These are phyloP conservation scores for Alternaria infectoria DNA, from an alignment of 2,329 filamentous ascomycete species.

Conservation along the genomic window DNA sequence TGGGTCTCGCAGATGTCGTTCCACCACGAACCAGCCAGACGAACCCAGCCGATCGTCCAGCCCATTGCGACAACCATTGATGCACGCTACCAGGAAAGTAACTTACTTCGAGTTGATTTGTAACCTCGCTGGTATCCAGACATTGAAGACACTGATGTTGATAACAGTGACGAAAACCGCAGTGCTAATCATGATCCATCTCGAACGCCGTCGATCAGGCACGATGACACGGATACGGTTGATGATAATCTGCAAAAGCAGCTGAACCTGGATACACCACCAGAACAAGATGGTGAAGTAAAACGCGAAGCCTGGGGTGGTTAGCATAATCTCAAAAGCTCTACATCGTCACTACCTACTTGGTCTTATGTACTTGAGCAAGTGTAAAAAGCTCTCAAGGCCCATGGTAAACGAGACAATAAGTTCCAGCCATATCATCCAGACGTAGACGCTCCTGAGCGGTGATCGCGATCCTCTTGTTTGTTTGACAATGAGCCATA, in stretches of 20 bases:
- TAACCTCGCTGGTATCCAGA: conserved; percentile 51
- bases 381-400: conserved; percentile 48
- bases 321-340: not conserved
- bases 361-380: conserved; percentile 42
- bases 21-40: not conserved
- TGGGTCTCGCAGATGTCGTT: not conserved
- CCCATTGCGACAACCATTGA: not conserved
- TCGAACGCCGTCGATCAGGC: conserved; percentile 37
- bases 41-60: not conserved
- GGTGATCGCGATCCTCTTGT: conserved; percentile 36
- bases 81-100: not conserved
- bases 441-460: conserved; percentile 52
- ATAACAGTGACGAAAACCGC: conserved; percentile 47
- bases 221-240: conserved; percentile 49
- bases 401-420: conserved; percentile 52
- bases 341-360: conserved; percentile 26
- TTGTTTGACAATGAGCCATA: conserved; percentile 43
- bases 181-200: conserved; percentile 46
- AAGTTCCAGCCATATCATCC: conserved; percentile 59
- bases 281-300: conserved; percentile 45
- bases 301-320: conserved; percentile 38
- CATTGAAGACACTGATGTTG: conserved; percentile 48
- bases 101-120: conserved; percentile 35
- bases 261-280: conserved; percentile 49
- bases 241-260: conserved; percentile 51